Evolutionary conservation across 441 rosid species (phyloP), one percentile per base, ranked within the genome.

Genomic region (Pelargonium citronellum): DNA sequence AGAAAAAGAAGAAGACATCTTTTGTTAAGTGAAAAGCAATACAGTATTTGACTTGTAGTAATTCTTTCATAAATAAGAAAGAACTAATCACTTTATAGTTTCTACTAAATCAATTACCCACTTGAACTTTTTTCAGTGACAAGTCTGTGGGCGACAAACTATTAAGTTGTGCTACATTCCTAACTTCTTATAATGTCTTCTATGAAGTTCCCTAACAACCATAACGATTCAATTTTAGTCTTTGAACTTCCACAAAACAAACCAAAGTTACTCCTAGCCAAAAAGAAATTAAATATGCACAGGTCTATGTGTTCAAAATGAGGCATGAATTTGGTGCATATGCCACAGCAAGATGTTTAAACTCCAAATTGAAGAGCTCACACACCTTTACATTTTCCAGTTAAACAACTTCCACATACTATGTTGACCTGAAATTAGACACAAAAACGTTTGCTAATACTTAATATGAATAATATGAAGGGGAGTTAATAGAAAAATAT

Each of bases 301-400:
- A 53, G 16, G 61, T 6, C 61, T 3, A 70, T 22, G 49, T 30
- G 44, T 20, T 60, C 74, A 70, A 47, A 20, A 64, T 44, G 55
- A 20, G 20, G 20, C 1, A 67, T n/a, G 34, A 75, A 64, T 57
- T 75, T 65, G 44, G 15, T 57, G 69, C 19, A 61, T 12, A 71
- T 24, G 44, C 67, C 64, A 64, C 20, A n/a, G 69, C 24, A 57
- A 39, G 64, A 70, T 30, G 34, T 69, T 47, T 68, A 37, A 67
- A 70, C 55, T 47, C 41, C 17, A 20, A 72, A 7, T 19, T 68
- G 70, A 64, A 77, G 58, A 34, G 73, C 10, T 41, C 34, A 77
- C 85, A 68, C 57, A 94, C 97, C 99, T 91, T 80, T 87, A 82
- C 97, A 91, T 60, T 79, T 83, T 75, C 87, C 85, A 82, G 83